Conservation (phyloP, 345 rosid species). For the Nasturtium officinale region DNA sequence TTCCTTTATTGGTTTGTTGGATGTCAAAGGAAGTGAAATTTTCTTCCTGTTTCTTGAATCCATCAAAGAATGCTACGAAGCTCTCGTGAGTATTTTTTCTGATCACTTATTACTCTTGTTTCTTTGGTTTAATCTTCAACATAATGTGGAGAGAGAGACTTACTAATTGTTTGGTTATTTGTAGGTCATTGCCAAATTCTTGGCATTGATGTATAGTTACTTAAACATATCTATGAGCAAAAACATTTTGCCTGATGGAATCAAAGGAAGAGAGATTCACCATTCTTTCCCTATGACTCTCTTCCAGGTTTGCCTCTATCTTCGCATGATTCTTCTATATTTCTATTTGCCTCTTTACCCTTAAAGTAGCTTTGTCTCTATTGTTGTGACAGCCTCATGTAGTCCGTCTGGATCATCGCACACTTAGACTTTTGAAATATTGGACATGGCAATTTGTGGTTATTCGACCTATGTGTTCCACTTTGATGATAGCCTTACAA, state of each 20-base stretch:
- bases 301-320: constrained; percentile 62
- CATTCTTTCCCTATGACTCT: constrained; percentile 96
- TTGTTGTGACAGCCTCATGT: constrained; percentile 67
- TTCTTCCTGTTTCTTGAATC: constrained; percentile 86
- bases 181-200: constrained; percentile 93
- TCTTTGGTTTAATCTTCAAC: constrained; percentile 24
- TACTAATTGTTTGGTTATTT: neutral
- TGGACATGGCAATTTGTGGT: constrained; percentile 99
- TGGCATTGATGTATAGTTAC: constrained; percentile 91
- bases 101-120: neutral
- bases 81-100: constrained; percentile 60
- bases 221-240: constrained; percentile 84
- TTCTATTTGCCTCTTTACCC: neutral
- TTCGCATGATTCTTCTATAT: neutral
- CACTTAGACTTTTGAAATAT: constrained; percentile 71
- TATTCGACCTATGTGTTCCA: constrained; percentile 80
- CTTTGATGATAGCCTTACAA: constrained; percentile 79
- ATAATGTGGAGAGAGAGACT: neutral
- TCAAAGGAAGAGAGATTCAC: constrained; percentile 92
- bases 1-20: constrained; percentile 79
- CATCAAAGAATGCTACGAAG: constrained; percentile 92
- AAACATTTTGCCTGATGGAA: constrained; percentile 78
- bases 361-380: neutral
- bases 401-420: constrained; percentile 67
- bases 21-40: constrained; percentile 71